Evolutionary conservation across 2,329 filamentous ascomycete genomes (phyloP).

Genomic region (Penicillium sp.): DNA sequence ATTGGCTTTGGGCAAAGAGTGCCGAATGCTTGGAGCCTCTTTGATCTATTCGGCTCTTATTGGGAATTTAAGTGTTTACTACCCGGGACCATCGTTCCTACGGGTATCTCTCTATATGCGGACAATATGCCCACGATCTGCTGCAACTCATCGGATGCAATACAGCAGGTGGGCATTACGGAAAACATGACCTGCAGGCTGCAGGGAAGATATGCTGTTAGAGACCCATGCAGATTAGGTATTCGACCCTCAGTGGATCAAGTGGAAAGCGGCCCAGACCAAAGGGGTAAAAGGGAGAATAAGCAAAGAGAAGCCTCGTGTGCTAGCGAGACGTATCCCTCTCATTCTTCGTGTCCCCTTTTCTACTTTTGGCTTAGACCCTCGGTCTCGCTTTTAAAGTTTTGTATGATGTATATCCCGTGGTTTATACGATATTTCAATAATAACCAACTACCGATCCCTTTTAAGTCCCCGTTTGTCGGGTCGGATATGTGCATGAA

Average conservation of each 20-base stretch:
- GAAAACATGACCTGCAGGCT: slow-evolving; percentile 14
- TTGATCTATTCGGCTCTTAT: slow-evolving; percentile 1
- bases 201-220: slow-evolving; percentile 16
- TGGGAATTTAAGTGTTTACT: slow-evolving; percentile 3
- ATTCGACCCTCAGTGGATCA: slow-evolving; percentile 13
- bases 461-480: slow-evolving; percentile 5
- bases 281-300: slow-evolving; percentile 17
- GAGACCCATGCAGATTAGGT: slow-evolving; percentile 14
- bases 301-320: slow-evolving; percentile 11
- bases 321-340: slow-evolving; percentile 1
- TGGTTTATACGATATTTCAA: slow-evolving; percentile 5
- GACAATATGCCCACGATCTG: slow-evolving; percentile 6
- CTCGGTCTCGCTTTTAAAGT: slow-evolving; percentile 5
- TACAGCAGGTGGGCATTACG: slow-evolving; percentile 1
- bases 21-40: neutral
- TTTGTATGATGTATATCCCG: neutral
- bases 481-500: slow-evolving; percentile 8
- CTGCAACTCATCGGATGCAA: slow-evolving; percentile 6
- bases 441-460: slow-evolving; percentile 1
- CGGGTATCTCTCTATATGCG: neutral
- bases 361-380: neutral
- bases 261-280: slow-evolving; percentile 3
- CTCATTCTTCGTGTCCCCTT: slow-evolving; percentile 10
- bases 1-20: slow-evolving; percentile 4
- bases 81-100: neutral